phyloP scores from a whole-genome alignment of 805 yeast species.

The Candida nemodendra region DNA sequence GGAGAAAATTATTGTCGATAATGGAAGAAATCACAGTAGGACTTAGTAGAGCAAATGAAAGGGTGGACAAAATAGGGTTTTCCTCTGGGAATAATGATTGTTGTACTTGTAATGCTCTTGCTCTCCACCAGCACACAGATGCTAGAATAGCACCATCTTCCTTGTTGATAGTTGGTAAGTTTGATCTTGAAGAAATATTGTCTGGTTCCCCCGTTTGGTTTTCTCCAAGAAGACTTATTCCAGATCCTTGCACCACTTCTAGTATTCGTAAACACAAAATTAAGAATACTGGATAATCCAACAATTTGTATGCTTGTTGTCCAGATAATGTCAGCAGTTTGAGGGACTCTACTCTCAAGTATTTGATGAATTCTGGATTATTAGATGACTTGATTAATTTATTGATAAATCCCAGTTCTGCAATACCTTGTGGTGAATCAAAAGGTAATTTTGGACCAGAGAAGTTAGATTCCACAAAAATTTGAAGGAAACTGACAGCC shows the following conservation, averaged over 20 bases:
- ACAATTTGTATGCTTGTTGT: constrained; percentile 64
- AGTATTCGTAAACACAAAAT: constrained; percentile 43
- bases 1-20: constrained; percentile 31
- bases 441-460: constrained; percentile 72
- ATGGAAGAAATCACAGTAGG: constrained; percentile 35
- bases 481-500: constrained; percentile 63
- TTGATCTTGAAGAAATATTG: constrained; percentile 21
- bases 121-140: constrained; percentile 70
- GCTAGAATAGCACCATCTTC: constrained; percentile 40
- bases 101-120: constrained; percentile 65
- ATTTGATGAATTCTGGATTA: constrained; percentile 21
- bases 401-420: constrained; percentile 17
- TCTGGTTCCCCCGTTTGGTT: constrained; percentile 18
- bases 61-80: constrained; percentile 41
- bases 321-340: constrained; percentile 41
- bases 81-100: constrained; percentile 63
- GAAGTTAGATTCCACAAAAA: constrained; percentile 71
- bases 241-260: constrained; percentile 36
- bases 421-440: constrained; percentile 8
- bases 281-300: constrained; percentile 48
- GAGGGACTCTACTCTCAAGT: constrained; percentile 8
- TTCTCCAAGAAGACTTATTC: constrained; percentile 21
- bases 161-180: constrained; percentile 10
- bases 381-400: constrained; percentile 14
- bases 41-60: constrained; percentile 41